Base-by-base conservation (phyloP, 2,329 filamentous ascomycete genomes). In the Cladophialophora bantiana region DNA sequence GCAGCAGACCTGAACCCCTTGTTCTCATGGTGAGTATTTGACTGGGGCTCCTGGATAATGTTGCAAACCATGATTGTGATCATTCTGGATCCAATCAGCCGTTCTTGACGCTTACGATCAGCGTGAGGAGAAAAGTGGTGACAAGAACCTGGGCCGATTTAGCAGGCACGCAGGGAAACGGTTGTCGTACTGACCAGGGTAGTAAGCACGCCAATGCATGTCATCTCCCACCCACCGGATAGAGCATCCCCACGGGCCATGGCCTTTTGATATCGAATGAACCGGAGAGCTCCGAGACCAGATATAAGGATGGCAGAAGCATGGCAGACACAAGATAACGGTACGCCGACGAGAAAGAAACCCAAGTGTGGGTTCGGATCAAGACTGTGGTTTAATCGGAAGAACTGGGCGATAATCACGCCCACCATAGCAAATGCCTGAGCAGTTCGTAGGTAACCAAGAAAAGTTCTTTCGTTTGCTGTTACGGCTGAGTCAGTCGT, bases 211-310 rank as follows among this genome's bases (percentile, higher is more conserved):
- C 61, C 68, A 32, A 70, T 54, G 45, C 50, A 42, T 36, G 66
- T 68, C 20, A 72, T 38, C 42, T 72, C 71, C 69, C 71, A 72
- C 18, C 71, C 71, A 48, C 71, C 68, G 12, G 61, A 59, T 15
- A 70, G 56, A 52, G 67, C 69, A 61, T 66, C 42, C 12, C 71
- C 71, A 50, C 64, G 67, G 48, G 68, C 65, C 71, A 89, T 82
- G 3, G 83, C 83, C 68, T 81, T 79, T 74, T 89, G 86, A 71
- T 85, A 81, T 63, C 83, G 80, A 80, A 83, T 87, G 71, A 84
- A 88, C 35, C 86, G 78, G 56, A 81, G 78, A 1, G 81, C 80
- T 9, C 86, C 86, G 12, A 87, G 68, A 1, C 83, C 40, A 1
- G 82, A 73, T 5, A 84, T 77, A 5, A 80, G 62, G 31, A 85